phyloP scores from a whole-genome alignment of 1,284 basidiomycete genomes.

The Ceratobasidium sp. region DNA sequence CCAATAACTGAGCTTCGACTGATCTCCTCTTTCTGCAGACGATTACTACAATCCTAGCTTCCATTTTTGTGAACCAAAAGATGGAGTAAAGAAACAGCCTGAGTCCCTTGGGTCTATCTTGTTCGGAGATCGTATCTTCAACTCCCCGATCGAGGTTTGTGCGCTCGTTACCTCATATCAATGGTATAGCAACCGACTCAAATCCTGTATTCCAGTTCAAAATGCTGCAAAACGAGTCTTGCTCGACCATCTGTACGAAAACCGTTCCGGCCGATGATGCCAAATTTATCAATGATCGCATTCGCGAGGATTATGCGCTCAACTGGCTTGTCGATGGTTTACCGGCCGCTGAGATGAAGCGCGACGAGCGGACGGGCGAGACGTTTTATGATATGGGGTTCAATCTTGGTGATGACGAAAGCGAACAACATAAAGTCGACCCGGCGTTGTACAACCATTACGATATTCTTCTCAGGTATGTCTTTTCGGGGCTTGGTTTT shows the following conservation, averaged over 20 bases:
- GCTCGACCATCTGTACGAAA: slow-evolving; percentile 75
- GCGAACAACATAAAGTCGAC: slow-evolving; percentile 58
- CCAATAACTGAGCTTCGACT: slow-evolving; percentile 40
- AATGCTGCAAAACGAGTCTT: slow-evolving; percentile 77
- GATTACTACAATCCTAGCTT: slow-evolving; percentile 89
- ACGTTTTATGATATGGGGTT: slow-evolving; percentile 91
- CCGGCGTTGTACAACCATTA: slow-evolving; percentile 93
- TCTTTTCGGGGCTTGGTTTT: slow-evolving; percentile 20
- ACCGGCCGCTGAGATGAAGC: slow-evolving; percentile 91
- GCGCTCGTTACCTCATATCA: background rate
- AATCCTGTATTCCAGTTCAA: slow-evolving; percentile 60
- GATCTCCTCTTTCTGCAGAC: slow-evolving; percentile 55
- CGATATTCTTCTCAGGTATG: slow-evolving; percentile 78
- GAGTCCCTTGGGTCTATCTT: slow-evolving; percentile 93
- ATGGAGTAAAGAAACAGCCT: slow-evolving; percentile 78
- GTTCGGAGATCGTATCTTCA: slow-evolving; percentile 95
- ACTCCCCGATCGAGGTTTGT: slow-evolving; percentile 84
- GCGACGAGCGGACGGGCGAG: slow-evolving; percentile 77
- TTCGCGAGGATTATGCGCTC: slow-evolving; percentile 90
- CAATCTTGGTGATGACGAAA: slow-evolving; percentile 73
- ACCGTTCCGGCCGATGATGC: slow-evolving; percentile 75
- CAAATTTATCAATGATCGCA: slow-evolving; percentile 90
- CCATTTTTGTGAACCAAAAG: slow-evolving; percentile 85
- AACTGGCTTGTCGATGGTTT: slow-evolving; percentile 97
- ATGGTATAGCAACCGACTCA: background rate